Evolutionary conservation across 495 filamentous ascomycete species (phyloP), one percentile per base, ranked within the genome.

Genomic region (Aspergillus saccharolyticus): DNA sequence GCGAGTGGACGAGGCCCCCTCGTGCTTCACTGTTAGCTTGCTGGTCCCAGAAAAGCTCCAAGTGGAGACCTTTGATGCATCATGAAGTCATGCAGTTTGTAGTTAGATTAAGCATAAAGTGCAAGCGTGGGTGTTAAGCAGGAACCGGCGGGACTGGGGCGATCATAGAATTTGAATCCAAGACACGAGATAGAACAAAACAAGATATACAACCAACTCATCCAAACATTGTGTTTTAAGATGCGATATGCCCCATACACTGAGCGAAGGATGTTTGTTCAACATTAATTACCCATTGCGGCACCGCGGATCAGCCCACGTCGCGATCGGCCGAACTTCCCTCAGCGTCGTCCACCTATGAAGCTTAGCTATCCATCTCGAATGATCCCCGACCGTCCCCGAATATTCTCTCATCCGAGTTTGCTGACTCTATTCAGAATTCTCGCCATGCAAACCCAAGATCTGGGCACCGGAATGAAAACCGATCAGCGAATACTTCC

Each of bases 51-150:
- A 12, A 5, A 39, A 39, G 33, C 33, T 39, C 14, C 14, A 39
- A 9, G 33, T 39, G 33, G 33, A 16, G 18, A 9, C 19, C n/a
- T 44, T 19, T 46, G 53, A 55, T 55, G 53, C 43, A 42, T 52
- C 48, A 57, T 57, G 48, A 57, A 45, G 48, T 57, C 50, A 52
- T 57, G 48, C 42, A 52, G 42, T 28, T 30, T 30, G 48, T 44
- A 52, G 47, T 28, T 18, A 50, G 18, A 4, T 30, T 28, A 50
- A 17, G 47, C 47, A 50, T 50, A 50, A 30, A 17, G n/a, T 28
- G 25, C 20, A 17, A 17, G 22, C 47, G 10, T 15, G 4, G 16
- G 47, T 39, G 33, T 39, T 39, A 12, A 39, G 47, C 47, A 50
- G 7, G 47, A 50, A 30, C 47, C 5, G 47, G 47, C 28, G 47